phyloP scores from a whole-genome alignment of 208 protist species.

The Trichomonas gallinae region DNA sequence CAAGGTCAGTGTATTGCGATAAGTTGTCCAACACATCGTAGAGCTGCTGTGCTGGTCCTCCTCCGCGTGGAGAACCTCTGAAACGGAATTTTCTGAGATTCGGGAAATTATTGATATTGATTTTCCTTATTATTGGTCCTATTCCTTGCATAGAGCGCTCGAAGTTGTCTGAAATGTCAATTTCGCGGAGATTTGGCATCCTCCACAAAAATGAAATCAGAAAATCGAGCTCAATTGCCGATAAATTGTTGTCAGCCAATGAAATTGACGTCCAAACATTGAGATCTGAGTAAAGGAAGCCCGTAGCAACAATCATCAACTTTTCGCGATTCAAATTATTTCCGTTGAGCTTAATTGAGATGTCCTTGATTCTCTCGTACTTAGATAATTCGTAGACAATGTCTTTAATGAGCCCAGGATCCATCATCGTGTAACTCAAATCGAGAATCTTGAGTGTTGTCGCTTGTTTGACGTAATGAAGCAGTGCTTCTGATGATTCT shows the following conservation, averaged over 20 bases:
- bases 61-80: not conserved
- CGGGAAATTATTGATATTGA: not conserved
- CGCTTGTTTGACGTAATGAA: not conserved
- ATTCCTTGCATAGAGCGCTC: no score
- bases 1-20: not conserved
- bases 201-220: not conserved
- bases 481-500: not conserved
- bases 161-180: not conserved
- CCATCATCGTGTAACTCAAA: not conserved
- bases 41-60: not conserved
- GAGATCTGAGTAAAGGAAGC: not conserved
- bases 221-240: not conserved
- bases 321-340: not conserved
- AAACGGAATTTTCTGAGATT: not conserved
- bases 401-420: not conserved
- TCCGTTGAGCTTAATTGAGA: not conserved
- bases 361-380: not conserved
- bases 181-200: not conserved
- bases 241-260: not conserved
- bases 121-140: not conserved
- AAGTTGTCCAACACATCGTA: not conserved
- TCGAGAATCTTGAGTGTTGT: not conserved
- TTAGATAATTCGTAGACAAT: not conserved
- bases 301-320: not conserved
- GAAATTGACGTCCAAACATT: not conserved